phyloP scores from a whole-genome alignment of 306 rosid genomes.

The Ceratonia siliqua region DNA sequence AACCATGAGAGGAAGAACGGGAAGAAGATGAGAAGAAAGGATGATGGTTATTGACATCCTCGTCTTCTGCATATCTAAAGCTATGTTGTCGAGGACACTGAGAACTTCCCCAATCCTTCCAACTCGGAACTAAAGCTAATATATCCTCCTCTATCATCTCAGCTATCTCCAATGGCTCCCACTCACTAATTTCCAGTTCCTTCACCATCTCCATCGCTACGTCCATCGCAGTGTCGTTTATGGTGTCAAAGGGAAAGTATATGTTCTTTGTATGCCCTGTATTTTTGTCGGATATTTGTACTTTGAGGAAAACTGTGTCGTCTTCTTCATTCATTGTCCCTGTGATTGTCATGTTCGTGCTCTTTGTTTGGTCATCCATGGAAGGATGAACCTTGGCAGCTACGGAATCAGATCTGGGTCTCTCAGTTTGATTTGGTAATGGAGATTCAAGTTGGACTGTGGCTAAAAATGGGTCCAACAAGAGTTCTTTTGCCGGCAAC shows the following conservation, averaged over 20 bases:
- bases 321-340: constrained; percentile 69
- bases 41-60: constrained; percentile 37
- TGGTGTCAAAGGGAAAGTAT: constrained; percentile 71
- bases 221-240: constrained; percentile 68
- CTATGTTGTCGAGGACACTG: constrained; percentile 49
- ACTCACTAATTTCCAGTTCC: constrained; percentile 75
- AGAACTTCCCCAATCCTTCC: constrained; percentile 45
- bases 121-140: constrained; percentile 55
- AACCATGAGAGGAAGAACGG: constrained; percentile 55
- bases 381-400: constrained; percentile 23
- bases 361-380: constrained; percentile 37
- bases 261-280: constrained; percentile 63
- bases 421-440: constrained; percentile 18
- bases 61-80: constrained; percentile 56
- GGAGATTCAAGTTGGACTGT: constrained; percentile 36
- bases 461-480: constrained; percentile 78
- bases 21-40: constrained; percentile 59
- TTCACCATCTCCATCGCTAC: constrained; percentile 89
- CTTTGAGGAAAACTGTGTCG: constrained; percentile 71
- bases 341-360: constrained; percentile 65
- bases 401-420: background rate
- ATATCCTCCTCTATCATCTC: constrained; percentile 79
- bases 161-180: constrained; percentile 76
- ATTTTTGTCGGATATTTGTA: constrained; percentile 47
- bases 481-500: constrained; percentile 66